These are phyloP conservation scores for Linnemannia elongata DNA, from an alignment of 192 early-diverging fungal species.

Conservation along the genomic window DNA sequence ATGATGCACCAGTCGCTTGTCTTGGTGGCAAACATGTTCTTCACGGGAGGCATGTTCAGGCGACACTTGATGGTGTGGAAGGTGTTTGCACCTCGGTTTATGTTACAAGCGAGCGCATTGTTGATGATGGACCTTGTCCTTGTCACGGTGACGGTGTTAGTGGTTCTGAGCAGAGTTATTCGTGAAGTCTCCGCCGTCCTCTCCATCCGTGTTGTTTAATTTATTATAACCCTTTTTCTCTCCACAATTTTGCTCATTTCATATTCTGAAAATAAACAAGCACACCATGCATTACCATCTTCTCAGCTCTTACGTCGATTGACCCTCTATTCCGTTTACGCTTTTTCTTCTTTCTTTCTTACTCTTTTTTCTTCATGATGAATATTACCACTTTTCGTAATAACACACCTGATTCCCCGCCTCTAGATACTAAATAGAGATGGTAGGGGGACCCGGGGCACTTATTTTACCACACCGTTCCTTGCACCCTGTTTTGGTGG, in stretches of 20 bases:
- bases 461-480: not conserved
- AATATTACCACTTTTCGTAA: not conserved
- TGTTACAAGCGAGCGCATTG: conserved; percentile 65
- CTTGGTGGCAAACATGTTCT: conserved; percentile 62
- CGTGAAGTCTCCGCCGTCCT: conserved; percentile 26
- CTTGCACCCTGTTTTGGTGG: not conserved
- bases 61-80: conserved; percentile 99
- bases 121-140: conserved; percentile 48
- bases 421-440: not conserved
- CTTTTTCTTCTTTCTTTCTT: too few relatives aligned
- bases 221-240: conserved; percentile 2
- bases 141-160: conserved; percentile 30
- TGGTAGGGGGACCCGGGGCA: not conserved
- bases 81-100: conserved; percentile 92
- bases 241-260: conserved; percentile 6
- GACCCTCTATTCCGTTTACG: not conserved
- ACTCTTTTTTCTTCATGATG: not conserved
- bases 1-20: conserved; percentile 63
- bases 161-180: conserved; percentile 34
- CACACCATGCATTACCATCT: not conserved
- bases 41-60: conserved; percentile 75
- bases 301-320: not conserved
- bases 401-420: not conserved
- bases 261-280: conserved; percentile 8
- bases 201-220: conserved; percentile 35